Evolutionary conservation across 345 rosid species (phyloP), one percentile per base, ranked within the genome.

Genomic region (Luvunga scandens): DNA sequence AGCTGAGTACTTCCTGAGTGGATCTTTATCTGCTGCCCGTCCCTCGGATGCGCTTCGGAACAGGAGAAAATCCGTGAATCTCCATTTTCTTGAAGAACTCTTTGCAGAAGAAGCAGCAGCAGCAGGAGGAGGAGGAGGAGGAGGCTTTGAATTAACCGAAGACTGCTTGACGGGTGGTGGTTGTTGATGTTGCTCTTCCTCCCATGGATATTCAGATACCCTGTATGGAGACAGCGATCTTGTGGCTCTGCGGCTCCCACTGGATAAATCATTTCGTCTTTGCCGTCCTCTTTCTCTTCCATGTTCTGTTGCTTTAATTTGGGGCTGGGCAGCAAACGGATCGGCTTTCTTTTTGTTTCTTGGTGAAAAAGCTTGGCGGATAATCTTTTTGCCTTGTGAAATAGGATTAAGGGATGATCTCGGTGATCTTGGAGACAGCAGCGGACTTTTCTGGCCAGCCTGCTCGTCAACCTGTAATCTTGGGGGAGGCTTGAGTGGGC

Each of bases 1-100:
- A 55, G 71, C 75, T 1, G 87, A 69, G 63, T 86, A 89, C 78
- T 85, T 90, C 78, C 90, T 81, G 64, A 81, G 76, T 0, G 81
- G 87, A 72, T 91, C 89, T 84, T 88, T 90, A 66, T 85, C 91
- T 0, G 87, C 83, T 9, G 90, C 93, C 62, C 94, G 82, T 50
- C 99, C 98, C 70, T 91, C 99, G 2, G 99, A 95, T 42, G 93
- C 93, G 67, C 99, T 95, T 78, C 98, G 89, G 66, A 95, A 95
- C 83, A 95, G 64, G 62, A 95, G 75, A 59, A 95, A 84, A 78
- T 95, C 97, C 69, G 72, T 89, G 75, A 95, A 30, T 28, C 93
- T 90, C 99, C 99, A 95, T 80, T 85, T 95, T 78, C 76, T 92
- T 1, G 97, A 87, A 55, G 93, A 86, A 78, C 88, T 78, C 85